Percentiles rank a stretch among this genome's conserved stretches.
phyloP scores from a whole-genome alignment of 2,329 filamentous ascomycete species.

The Myriosclerotinia curreyana region DNA sequence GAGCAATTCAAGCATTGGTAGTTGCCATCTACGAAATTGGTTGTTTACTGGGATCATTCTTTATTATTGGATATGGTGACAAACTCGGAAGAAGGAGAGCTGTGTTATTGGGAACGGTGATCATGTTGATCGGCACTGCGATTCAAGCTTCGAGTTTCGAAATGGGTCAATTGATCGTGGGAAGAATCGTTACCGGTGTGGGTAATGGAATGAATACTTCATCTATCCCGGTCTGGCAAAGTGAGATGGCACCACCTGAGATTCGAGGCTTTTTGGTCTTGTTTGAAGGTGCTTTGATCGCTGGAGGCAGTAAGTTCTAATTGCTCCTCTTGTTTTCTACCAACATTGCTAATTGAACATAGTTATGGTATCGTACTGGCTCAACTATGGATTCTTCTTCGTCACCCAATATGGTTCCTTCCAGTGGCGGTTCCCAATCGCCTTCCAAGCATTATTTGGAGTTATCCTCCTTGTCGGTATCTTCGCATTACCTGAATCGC shows the following conservation, averaged over 20 bases:
- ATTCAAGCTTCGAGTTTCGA: slow-evolving; percentile 44
- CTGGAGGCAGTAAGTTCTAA: slow-evolving; percentile 45
- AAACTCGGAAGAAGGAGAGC: slow-evolving; percentile 55
- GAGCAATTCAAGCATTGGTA: slow-evolving; percentile 46
- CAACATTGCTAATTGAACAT: background rate
- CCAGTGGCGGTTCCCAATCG: slow-evolving; percentile 60
- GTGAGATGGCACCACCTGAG: slow-evolving; percentile 55
- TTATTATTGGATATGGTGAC: slow-evolving; percentile 57
- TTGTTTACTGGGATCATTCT: slow-evolving; percentile 54
- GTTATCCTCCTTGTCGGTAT: slow-evolving; percentile 55
- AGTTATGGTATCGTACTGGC: slow-evolving; percentile 51
- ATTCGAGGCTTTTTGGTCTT: slow-evolving; percentile 60
- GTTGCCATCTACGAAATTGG: slow-evolving; percentile 59
- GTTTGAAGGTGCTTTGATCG: slow-evolving; percentile 58
- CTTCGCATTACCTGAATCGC: slow-evolving; percentile 52
- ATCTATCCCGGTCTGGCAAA: slow-evolving; percentile 57
- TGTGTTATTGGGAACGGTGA: slow-evolving; percentile 54
- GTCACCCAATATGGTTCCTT: slow-evolving; percentile 50
- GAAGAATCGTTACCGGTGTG: slow-evolving; percentile 50
- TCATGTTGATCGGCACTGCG: slow-evolving; percentile 56
- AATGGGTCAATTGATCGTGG: slow-evolving; percentile 53
- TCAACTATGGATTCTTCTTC: slow-evolving; percentile 59
- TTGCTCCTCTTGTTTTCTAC: background rate
- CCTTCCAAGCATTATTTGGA: slow-evolving; percentile 57
- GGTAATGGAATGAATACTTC: slow-evolving; percentile 51